phyloP scores from a whole-genome alignment of 352 stramenopile genomes.

The Hyaloperonospora brassicae region DNA sequence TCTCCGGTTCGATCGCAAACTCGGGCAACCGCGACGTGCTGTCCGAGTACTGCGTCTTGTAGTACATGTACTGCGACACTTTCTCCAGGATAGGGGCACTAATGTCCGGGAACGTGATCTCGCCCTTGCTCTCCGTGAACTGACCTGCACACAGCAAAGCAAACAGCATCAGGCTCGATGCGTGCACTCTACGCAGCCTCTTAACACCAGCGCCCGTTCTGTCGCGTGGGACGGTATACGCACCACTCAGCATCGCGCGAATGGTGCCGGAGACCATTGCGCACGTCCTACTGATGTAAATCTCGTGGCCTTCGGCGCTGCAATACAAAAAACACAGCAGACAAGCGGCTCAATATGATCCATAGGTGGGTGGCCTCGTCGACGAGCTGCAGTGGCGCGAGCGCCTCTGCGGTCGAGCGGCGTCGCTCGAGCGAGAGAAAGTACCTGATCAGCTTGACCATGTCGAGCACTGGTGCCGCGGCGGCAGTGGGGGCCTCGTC shows the following conservation, averaged over 20 bases:
- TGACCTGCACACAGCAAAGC: slow-evolving; percentile 37
- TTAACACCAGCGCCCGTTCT: no score
- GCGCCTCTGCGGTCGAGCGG: no score
- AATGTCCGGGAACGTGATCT: slow-evolving; percentile 97
- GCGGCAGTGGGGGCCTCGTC: slow-evolving; percentile 34
- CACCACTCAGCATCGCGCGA: slow-evolving; percentile 92
- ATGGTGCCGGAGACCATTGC: slow-evolving; percentile 95
- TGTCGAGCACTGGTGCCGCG: slow-evolving; percentile 34
- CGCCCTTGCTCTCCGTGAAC: slow-evolving; percentile 89
- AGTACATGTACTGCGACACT: slow-evolving; percentile 98
- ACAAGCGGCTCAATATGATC: neutral
- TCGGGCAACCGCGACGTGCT: slow-evolving; percentile 92
- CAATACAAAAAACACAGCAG: slow-evolving; percentile 5
- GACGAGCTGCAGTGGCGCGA: no score
- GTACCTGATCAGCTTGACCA: slow-evolving; percentile 81
- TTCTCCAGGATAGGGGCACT: slow-evolving; percentile 94
- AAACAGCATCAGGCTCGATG: neutral
- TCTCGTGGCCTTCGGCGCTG: slow-evolving; percentile 92
- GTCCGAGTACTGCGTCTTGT: slow-evolving; percentile 95
- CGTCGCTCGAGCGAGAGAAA: neutral
- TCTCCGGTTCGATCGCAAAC: slow-evolving; percentile 97
- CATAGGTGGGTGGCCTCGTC: no score
- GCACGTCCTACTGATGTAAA: slow-evolving; percentile 91
- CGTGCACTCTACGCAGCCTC: neutral
- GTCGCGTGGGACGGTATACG: slow-evolving; percentile 13